Conservation (phyloP, 306 rosid species). For the Rubus parviflorus region DNA sequence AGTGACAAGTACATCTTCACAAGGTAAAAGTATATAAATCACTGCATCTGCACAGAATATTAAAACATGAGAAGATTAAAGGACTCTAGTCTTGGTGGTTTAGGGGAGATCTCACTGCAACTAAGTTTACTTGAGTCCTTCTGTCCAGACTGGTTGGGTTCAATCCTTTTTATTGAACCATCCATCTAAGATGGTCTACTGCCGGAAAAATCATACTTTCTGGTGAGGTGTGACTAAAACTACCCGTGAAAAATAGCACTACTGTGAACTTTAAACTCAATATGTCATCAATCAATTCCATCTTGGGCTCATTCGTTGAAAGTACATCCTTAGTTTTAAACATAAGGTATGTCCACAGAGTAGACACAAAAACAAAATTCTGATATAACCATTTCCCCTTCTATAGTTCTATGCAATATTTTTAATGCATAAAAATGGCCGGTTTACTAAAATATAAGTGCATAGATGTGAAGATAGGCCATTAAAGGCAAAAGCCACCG, state of each 20-base stretch:
- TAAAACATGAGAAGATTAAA: neutral
- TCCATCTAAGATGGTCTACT: neutral
- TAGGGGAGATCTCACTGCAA: neutral
- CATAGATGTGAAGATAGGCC: neutral
- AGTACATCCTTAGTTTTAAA: neutral
- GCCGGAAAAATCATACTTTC: neutral
- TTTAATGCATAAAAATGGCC: neutral
- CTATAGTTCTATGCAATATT: neutral
- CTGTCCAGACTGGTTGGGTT: neutral
- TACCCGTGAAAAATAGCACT: neutral
- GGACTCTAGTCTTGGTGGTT: neutral
- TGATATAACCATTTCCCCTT: neutral
- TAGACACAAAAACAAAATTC: neutral
- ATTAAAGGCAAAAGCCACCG: neutral
- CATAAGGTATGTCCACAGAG: neutral
- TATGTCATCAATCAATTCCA: neutral
- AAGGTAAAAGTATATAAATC: neutral
- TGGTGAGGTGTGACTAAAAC: neutral
- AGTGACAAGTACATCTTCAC: neutral
- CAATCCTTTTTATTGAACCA: neutral
- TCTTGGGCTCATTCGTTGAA: neutral
- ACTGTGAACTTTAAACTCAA: neutral
- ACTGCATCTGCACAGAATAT: neutral
- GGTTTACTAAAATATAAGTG: neutral
- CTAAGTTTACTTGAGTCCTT: neutral